phyloP scores from a whole-genome alignment of 73 alveolate species.

The Blepharisma stoltei region DNA sequence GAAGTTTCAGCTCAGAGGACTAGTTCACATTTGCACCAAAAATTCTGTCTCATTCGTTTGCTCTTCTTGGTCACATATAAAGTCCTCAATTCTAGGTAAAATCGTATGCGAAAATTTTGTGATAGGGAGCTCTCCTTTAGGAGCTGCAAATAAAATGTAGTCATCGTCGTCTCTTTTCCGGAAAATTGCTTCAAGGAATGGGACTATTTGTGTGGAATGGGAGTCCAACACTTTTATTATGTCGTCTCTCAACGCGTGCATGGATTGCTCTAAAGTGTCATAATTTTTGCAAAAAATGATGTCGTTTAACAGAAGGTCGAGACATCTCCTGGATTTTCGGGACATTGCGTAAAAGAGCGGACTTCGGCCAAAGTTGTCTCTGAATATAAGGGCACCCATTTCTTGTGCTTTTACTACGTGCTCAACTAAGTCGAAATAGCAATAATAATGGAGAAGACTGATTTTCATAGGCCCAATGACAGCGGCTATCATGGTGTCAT shows the following conservation, averaged over 20 bases:
- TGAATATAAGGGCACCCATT: neutral
- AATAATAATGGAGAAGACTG: no score
- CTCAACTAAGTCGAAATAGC: no score
- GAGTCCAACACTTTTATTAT: neutral
- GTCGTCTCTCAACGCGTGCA: neutral
- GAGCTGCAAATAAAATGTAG: neutral
- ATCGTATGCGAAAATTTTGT: neutral
- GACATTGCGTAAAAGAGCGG: neutral
- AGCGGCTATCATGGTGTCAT: no score
- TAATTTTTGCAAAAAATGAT: neutral
- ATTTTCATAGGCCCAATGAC: no score
- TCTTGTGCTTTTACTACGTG: no score
- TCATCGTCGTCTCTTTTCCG: neutral
- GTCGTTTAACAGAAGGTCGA: neutral
- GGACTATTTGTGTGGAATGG: neutral
- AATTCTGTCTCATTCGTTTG: no score
- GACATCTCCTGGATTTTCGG: neutral
- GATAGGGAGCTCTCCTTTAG: conserved; percentile 3
- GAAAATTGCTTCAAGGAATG: conserved; percentile 1
- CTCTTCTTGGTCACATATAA: no score
- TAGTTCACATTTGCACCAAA: no score
- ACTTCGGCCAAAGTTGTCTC: neutral
- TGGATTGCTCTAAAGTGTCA: neutral
- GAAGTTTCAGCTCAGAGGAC: no score
- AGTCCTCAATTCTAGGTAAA: no score